Evolutionary conservation across 768 basidiomycete genomes (phyloP).

Genomic region (Phanerochaete carnosa): DNA sequence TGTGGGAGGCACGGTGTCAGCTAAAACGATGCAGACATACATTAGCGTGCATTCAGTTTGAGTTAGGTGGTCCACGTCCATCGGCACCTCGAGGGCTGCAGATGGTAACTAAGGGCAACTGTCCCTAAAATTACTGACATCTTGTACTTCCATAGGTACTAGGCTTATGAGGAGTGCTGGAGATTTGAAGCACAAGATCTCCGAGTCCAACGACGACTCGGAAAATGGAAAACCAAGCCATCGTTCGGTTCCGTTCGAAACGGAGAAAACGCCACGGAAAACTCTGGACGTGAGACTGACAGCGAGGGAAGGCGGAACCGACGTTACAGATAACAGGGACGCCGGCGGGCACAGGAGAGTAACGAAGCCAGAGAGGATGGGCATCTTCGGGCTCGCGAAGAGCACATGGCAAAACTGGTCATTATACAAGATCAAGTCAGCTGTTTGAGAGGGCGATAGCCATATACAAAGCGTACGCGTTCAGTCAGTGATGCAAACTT

Average conservation of each 20-base stretch:
- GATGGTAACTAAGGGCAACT: slow-evolving; percentile 50
- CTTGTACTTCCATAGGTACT: slow-evolving; percentile 20
- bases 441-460: no score
- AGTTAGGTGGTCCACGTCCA: slow-evolving; percentile 54
- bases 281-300: slow-evolving; percentile 40
- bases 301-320: slow-evolving; percentile 24
- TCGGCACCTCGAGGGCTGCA: slow-evolving; percentile 38
- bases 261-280: slow-evolving; percentile 40
- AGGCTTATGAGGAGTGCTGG: slow-evolving; percentile 38
- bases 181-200: slow-evolving; percentile 52
- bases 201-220: slow-evolving; percentile 51
- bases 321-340: neutral
- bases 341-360: neutral
- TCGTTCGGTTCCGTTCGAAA: slow-evolving; percentile 32
- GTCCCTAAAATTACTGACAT: slow-evolving; percentile 50
- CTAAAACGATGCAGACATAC: slow-evolving; percentile 23
- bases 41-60: slow-evolving; percentile 34
- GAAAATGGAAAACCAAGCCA: slow-evolving; percentile 64
- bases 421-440: no score
- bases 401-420: no score
- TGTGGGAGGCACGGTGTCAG: neutral
- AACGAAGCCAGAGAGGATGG: neutral
- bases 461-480: no score
- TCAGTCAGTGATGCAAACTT: no score
- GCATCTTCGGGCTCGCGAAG: neutral